Evolutionary conservation across 306 rosid genomes (phyloP).

Genomic region (Ormosia emarginata): DNA sequence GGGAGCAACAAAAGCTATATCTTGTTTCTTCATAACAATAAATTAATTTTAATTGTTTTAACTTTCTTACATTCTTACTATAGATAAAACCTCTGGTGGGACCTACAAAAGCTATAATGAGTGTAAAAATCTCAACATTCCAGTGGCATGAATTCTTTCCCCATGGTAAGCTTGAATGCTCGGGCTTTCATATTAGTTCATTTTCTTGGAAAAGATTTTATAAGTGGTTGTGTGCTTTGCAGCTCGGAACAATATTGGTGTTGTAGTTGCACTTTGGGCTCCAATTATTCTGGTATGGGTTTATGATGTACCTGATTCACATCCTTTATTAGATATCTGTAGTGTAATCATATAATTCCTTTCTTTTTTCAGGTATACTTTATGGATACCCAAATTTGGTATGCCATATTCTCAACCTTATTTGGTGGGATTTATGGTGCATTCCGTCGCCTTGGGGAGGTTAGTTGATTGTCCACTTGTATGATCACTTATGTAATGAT

Average conservation of each 20-base stretch:
- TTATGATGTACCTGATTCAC: background rate
- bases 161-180: constrained; percentile 49
- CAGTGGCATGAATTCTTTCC: constrained; percentile 99
- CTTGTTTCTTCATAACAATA: background rate
- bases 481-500: background rate
- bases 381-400: constrained; percentile 99
- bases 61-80: constrained; percentile 15
- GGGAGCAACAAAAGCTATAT: background rate
- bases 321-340: background rate
- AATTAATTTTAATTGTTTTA: background rate
- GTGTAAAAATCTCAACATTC: constrained; percentile 58
- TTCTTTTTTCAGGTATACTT: constrained; percentile 71
- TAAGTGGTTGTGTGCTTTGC: constrained; percentile 37
- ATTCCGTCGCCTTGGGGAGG: constrained; percentile 98
- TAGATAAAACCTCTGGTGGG: constrained; percentile 90
- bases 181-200: background rate
- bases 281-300: constrained; percentile 87
- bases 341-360: background rate
- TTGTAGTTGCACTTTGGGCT: constrained; percentile 93
- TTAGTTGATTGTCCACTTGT: constrained; percentile 21
- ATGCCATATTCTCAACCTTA: constrained; percentile 94
- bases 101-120: constrained; percentile 92
- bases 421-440: constrained; percentile 99
- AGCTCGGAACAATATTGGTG: constrained; percentile 96
- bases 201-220: constrained; percentile 12